These are phyloP conservation scores for Lachnellula suecica DNA, from an alignment of 2,329 filamentous ascomycete genomes.

Conservation along the genomic window DNA sequence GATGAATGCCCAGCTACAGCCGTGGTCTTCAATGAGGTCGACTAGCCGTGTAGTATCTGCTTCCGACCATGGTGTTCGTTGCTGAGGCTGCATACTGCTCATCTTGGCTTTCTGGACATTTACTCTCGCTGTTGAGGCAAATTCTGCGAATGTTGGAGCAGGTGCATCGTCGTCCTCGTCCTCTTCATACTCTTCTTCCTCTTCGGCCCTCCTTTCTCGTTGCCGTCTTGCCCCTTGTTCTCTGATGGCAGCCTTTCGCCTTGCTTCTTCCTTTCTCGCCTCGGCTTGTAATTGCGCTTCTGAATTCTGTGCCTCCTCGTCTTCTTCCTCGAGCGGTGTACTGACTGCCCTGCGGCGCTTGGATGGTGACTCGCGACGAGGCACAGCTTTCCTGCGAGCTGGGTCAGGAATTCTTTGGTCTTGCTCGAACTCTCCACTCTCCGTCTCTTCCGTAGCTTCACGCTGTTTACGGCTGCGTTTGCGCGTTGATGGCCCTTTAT, in stretches of 20 bases:
- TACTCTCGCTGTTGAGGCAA: constrained; percentile 8
- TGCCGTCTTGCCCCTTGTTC: too few relatives aligned
- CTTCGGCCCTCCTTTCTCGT: neutral
- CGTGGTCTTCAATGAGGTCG: constrained; percentile 45
- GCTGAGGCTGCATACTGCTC: constrained; percentile 3
- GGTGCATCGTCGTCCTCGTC: constrained; percentile 4
- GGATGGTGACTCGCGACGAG: neutral
- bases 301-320: neutral
- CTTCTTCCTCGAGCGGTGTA: neutral
- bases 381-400: constrained; percentile 10
- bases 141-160: constrained; percentile 6
- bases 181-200: constrained; percentile 7
- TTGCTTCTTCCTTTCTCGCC: neutral
- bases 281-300: neutral
- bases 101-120: neutral
- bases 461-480: neutral
- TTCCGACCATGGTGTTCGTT: constrained; percentile 34
- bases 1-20: constrained; percentile 48
- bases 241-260: constrained; percentile 18
- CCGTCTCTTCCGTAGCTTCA: constrained; percentile 16
- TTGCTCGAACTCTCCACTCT: constrained; percentile 25
- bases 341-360: neutral
- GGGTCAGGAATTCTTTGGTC: constrained; percentile 21
- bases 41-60: constrained; percentile 45
- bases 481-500: constrained; percentile 4